Conservation (phyloP, 306 rosid genomes). For the Parietaria judaica region DNA sequence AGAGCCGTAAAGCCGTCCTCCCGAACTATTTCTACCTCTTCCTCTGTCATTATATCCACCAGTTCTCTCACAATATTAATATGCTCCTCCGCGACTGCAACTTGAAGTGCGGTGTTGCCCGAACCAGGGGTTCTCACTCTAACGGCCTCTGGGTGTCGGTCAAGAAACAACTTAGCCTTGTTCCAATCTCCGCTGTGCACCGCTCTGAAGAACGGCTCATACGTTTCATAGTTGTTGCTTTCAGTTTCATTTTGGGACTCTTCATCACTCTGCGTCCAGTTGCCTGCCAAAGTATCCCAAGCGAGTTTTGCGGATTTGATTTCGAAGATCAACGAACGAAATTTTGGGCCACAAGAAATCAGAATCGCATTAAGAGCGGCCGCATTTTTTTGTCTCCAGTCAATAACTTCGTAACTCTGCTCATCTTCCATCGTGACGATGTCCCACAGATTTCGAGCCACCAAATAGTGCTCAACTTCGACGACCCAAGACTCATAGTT, state of each 20-base stretch:
- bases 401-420: not conserved
- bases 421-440: not conserved
- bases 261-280: too few species aligned
- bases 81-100: not conserved
- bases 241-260: too few species aligned
- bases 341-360: not conserved
- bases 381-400: not conserved
- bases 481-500: not conserved
- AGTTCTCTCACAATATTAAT: not conserved
- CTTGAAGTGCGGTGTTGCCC: not conserved
- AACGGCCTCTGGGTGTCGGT: not conserved
- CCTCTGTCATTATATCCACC: not conserved
- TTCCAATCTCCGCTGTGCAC: not conserved
- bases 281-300: not conserved
- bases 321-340: not conserved
- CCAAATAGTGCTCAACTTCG: not conserved
- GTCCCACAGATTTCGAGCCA: not conserved
- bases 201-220: not conserved
- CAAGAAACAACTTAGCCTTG: not conserved
- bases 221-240: too few species aligned
- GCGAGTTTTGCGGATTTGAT: not conserved
- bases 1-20: not conserved
- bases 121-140: not conserved
- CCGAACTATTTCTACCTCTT: not conserved
- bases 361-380: not conserved